Base-by-base conservation (phyloP, 352 stramenopile species). In the Globisporangium recalcitrans region DNA sequence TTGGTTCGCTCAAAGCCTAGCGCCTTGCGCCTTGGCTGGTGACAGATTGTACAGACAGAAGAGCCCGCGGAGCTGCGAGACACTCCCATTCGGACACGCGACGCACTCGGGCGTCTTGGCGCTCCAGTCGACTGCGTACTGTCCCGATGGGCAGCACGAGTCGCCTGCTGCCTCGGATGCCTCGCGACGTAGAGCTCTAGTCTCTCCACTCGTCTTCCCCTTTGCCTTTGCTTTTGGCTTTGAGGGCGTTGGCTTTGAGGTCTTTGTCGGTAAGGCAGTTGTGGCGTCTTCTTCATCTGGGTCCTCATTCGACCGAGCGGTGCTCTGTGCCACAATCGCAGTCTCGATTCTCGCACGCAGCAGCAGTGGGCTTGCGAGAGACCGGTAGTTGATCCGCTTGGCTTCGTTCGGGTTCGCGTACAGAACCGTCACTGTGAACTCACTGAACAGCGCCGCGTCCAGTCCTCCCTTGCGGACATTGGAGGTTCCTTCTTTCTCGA, bases 71-170 rank as follows among this genome's bases (percentile, higher is more conserved):
- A 52, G 46, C 46, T 52, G 46, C 46, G 46, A 52, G 24, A 53
- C 47, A 13, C 47, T 53, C 3, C 47, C 47, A 1, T 29, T 34
- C 13, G 47, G 22, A 34, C 46, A 52, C 46, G 47, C 24, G 24
- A 53, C 22, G 24, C 47, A 53, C 47, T 32, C 8, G 13, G 47
- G 47, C 13, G 24, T 53, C 4, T 29, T 34, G 13, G 47, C 47
- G 47, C 47, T 53, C 47, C 47, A 53, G 47, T 53, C 22, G 24
- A 53, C 47, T 10, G 13, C 47, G 13, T 53, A 53, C 24, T 53
- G 47, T 22, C 47, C 24, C 9, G 47, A 53, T 1, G 22, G 47
- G 10, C 47, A 53, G 47, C 47, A 52, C 4, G 46, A 31, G 21
- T 29, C 11, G n/a, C 10, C 24, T 9, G 46, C 22, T 31, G 46